These are phyloP conservation scores for Nicotiana rustica DNA, from an alignment of 305 asterid species.

Conservation along the genomic window DNA sequence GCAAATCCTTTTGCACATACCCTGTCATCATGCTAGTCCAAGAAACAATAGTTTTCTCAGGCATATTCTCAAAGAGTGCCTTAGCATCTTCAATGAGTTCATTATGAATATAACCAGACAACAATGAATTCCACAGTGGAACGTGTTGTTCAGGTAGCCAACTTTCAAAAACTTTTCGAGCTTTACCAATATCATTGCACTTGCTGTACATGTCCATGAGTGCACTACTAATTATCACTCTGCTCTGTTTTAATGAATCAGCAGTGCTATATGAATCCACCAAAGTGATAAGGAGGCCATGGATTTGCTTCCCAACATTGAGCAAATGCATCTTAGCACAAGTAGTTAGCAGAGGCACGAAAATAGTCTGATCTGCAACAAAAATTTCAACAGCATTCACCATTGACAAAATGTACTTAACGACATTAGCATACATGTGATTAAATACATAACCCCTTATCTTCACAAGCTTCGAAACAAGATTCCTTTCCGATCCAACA, in stretches of 20 bases:
- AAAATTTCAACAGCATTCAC: constrained; percentile 38
- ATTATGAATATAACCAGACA: constrained; percentile 45
- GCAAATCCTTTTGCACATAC: constrained; percentile 41
- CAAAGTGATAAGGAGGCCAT: constrained; percentile 44
- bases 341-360: constrained; percentile 47
- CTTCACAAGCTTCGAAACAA: constrained; percentile 41
- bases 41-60: constrained; percentile 51
- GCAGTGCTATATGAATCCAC: constrained; percentile 4
- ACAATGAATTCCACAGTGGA: constrained; percentile 51
- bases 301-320: constrained; percentile 52
- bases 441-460: constrained; percentile 48
- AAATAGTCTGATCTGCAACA: constrained; percentile 40
- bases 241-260: constrained; percentile 34
- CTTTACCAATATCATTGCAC: constrained; percentile 44
- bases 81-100: constrained; percentile 44
- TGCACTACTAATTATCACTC: constrained; percentile 43
- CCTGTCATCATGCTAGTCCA: constrained; percentile 58
- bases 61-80: constrained; percentile 45
- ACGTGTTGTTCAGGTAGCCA: constrained; percentile 40
- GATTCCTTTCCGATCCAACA: constrained; percentile 36
- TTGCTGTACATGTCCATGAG: constrained; percentile 54
- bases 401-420: constrained; percentile 39
- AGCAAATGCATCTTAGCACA: constrained; percentile 48
- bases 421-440: constrained; percentile 37
- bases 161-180: constrained; percentile 43